A percentile compares a stretch with the other conserved stretches of the same genome.
Conservation (phyloP, 345 rosid genomes). For the Ailanthus altissimus region DNA sequence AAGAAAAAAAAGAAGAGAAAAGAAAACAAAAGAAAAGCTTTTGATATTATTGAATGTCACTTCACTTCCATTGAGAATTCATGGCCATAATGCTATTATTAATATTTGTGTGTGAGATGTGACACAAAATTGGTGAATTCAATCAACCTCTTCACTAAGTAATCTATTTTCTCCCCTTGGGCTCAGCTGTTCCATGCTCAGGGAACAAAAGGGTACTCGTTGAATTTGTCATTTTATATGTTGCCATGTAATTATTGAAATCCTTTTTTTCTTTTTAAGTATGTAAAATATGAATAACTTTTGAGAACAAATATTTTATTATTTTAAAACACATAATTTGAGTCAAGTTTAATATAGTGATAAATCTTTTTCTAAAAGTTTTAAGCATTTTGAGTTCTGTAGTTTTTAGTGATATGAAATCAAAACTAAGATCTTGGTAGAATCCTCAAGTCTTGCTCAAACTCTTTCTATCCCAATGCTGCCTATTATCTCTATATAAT, state of each 20-base stretch:
- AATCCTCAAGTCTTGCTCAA: not conserved
- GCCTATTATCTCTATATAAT: too few relatives aligned
- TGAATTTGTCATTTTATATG: not conserved
- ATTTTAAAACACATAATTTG: too few relatives aligned
- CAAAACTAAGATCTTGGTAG: not conserved
- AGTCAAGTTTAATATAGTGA: too few relatives aligned
- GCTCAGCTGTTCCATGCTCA: conserved; percentile 22
- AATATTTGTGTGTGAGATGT: not conserved
- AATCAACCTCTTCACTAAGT: not conserved
- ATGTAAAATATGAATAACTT: too few relatives aligned
- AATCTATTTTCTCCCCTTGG: not conserved
- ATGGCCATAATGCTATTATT: not conserved
- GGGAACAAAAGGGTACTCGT: conserved; percentile 25
- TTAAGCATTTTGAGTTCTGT: not conserved
- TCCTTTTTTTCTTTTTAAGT: not conserved
- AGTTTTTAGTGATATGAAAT: not conserved
- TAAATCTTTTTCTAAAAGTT: not conserved
- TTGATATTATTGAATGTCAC: not conserved
- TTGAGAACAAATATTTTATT: too few relatives aligned
- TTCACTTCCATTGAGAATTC: conserved; percentile 1
- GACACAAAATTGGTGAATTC: conserved; percentile 13
- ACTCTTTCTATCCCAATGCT: not conserved
- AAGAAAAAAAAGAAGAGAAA: too few relatives aligned
- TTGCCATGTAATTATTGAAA: not conserved
- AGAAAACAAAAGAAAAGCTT: too few relatives aligned